Evolutionary conservation across 225 moss, liverwort and hornwort genomes (phyloP).

Genomic region (Pleurozium schreberi): DNA sequence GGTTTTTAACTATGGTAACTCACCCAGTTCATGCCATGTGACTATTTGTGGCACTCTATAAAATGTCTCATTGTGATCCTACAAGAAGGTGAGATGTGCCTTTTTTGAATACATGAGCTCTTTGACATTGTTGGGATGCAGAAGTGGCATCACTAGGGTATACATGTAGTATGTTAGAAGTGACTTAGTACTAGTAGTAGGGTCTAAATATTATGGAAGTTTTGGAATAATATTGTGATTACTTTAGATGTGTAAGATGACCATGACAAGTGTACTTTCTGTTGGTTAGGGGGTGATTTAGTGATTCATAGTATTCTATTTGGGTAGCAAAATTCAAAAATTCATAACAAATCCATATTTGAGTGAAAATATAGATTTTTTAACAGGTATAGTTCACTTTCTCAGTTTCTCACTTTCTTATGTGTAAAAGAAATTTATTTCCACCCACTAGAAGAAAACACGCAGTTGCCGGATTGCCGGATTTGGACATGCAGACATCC

Average conservation of each 20-base stretch:
- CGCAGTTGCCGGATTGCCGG: too few species aligned
- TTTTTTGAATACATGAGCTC: not conserved
- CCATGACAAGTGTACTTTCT: not conserved
- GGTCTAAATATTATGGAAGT: fast-evolving
- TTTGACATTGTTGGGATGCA: not conserved
- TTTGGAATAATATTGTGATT: not conserved
- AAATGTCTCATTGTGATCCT: not conserved
- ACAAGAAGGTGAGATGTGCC: fast-evolving
- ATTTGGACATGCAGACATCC: too few species aligned
- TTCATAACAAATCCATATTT: not conserved
- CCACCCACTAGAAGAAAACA: too few species aligned
- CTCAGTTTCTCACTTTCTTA: not conserved
- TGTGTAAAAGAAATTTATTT: too few species aligned
- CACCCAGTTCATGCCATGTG: not conserved
- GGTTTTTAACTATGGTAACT: not conserved
- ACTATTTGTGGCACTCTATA: not conserved
- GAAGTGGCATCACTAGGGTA: not conserved
- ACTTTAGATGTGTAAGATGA: not conserved
- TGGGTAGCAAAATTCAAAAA: not conserved
- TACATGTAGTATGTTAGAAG: not conserved
- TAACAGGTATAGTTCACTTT: not conserved
- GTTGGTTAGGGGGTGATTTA: too few species aligned
- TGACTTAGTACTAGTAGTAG: too few species aligned
- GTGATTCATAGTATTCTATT: too few species aligned
- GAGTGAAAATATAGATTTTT: not conserved